phyloP scores from a whole-genome alignment of 75 land plant species.

The Cunninghamia lanceolata region DNA sequence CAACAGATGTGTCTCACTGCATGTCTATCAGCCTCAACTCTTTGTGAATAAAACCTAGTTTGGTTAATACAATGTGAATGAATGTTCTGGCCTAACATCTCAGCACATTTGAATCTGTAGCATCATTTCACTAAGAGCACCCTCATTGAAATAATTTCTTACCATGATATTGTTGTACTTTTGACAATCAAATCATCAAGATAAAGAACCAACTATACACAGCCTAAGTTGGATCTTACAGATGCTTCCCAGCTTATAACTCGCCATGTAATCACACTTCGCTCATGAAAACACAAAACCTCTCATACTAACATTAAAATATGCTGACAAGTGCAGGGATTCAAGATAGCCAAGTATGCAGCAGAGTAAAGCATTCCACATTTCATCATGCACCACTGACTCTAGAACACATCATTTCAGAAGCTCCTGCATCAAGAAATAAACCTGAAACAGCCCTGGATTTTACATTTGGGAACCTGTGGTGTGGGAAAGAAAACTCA shows the following conservation, averaged over 20 bases:
- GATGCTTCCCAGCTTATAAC: neutral
- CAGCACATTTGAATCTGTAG: neutral
- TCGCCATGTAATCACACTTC: neutral
- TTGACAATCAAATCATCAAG: neutral
- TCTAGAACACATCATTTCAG: constrained; percentile 4
- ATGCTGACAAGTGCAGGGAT: constrained; percentile 8
- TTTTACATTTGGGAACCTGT: neutral
- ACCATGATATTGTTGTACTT: neutral
- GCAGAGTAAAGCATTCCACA: neutral
- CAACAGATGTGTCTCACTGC: neutral
- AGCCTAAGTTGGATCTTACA: neutral
- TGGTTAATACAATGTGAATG: neutral
- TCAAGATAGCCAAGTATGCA: constrained; percentile 6
- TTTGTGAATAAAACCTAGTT: neutral
- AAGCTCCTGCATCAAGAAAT: neutral
- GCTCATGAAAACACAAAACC: neutral
- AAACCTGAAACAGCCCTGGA: constrained; percentile 3
- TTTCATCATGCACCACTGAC: neutral
- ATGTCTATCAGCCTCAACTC: neutral
- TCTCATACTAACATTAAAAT: neutral
- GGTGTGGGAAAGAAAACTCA: neutral
- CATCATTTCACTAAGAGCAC: neutral
- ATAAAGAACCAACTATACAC: neutral
- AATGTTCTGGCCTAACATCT: neutral
- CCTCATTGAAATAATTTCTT: neutral